Evolutionary conservation across 345 rosid species (phyloP).

Genomic region (Lepidium aucheri): DNA sequence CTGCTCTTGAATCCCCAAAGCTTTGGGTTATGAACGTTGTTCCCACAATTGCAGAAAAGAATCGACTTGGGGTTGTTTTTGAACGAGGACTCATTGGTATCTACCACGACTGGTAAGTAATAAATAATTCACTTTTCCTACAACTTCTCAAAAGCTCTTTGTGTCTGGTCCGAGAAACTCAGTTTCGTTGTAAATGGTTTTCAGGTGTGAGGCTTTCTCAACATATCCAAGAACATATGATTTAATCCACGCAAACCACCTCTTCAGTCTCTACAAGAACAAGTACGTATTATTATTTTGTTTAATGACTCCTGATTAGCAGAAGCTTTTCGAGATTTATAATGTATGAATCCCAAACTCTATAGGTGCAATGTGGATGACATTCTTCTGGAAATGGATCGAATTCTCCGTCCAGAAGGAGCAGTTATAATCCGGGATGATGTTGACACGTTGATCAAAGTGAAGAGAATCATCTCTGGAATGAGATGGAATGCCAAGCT

Average conservation of each 20-base stretch:
- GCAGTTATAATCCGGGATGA: conserved; percentile 84
- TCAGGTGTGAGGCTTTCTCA: conserved; percentile 98
- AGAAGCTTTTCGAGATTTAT: background rate
- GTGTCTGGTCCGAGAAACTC: background rate
- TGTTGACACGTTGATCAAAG: conserved; percentile 74
- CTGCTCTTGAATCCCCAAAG: conserved; percentile 63
- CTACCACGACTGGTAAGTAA: conserved; percentile 84
- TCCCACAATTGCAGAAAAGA: conserved; percentile 77
- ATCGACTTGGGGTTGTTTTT: conserved; percentile 68
- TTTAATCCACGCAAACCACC: conserved; percentile 73
- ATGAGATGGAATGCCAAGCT: conserved; percentile 96
- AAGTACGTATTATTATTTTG: conserved; percentile 43
- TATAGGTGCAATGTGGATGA: conserved; percentile 76
- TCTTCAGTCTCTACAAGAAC: conserved; percentile 81
- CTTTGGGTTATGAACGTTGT: conserved; percentile 98
- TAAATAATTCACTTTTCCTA: background rate
- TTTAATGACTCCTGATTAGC: background rate
- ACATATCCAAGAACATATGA: conserved; percentile 99
- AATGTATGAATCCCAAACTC: background rate
- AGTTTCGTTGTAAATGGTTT: conserved; percentile 4
- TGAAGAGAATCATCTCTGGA: conserved; percentile 64
- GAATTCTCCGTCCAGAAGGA: conserved; percentile 96
- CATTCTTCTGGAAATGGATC: conserved; percentile 95
- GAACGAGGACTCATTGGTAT: conserved; percentile 95
- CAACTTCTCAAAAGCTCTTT: background rate